Evolutionary conservation across 495 filamentous ascomycete species (phyloP).

Genomic region (Bryoglossum gracile): DNA sequence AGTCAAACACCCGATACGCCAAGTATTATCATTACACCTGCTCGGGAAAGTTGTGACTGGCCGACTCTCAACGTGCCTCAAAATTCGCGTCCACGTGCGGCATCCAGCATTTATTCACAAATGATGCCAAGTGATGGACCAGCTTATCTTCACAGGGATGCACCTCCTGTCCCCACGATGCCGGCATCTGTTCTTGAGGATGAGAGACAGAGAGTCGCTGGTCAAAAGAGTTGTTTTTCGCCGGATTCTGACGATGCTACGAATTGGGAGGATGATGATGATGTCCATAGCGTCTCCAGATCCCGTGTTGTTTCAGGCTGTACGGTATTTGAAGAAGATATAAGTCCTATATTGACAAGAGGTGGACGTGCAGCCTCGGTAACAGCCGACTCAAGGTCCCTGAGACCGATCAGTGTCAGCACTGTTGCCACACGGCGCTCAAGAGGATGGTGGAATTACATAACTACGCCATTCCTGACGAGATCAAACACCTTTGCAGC

Average conservation of each 20-base stretch:
- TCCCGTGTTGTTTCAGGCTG: slow-evolving; percentile 32
- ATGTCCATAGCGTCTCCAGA: slow-evolving; percentile 22
- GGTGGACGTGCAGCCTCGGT: slow-evolving; percentile 24
- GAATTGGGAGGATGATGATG: slow-evolving; percentile 12
- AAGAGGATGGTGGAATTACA: slow-evolving; percentile 75
- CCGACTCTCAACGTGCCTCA: slow-evolving; percentile 35
- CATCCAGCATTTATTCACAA: slow-evolving; percentile 67
- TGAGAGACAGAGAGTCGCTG: slow-evolving; percentile 21
- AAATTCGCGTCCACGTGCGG: slow-evolving; percentile 7
- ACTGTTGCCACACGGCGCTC: slow-evolving; percentile 50
- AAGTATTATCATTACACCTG: slow-evolving; percentile 60
- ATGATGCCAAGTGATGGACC: slow-evolving; percentile 33
- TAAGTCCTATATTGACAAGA: slow-evolving; percentile 27
- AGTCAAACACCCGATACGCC: slow-evolving; percentile 37
- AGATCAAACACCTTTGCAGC: slow-evolving; percentile 33
- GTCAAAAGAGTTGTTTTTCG: slow-evolving; percentile 24
- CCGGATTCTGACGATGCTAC: slow-evolving; percentile 25
- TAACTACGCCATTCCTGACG: slow-evolving; percentile 67
- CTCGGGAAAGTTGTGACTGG: slow-evolving; percentile 56
- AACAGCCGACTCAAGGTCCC: slow-evolving; percentile 10
- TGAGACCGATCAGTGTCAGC: slow-evolving; percentile 19
- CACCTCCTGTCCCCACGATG: slow-evolving; percentile 21
- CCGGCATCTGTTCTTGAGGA: slow-evolving; percentile 16
- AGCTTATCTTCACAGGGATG: slow-evolving; percentile 1
- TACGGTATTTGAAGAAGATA: slow-evolving; percentile 56